Percentiles rank a stretch among this genome's conserved stretches.
Evolutionary conservation across 352 stramenopile genomes (phyloP).

Genomic region (Pythium aquatile): DNA sequence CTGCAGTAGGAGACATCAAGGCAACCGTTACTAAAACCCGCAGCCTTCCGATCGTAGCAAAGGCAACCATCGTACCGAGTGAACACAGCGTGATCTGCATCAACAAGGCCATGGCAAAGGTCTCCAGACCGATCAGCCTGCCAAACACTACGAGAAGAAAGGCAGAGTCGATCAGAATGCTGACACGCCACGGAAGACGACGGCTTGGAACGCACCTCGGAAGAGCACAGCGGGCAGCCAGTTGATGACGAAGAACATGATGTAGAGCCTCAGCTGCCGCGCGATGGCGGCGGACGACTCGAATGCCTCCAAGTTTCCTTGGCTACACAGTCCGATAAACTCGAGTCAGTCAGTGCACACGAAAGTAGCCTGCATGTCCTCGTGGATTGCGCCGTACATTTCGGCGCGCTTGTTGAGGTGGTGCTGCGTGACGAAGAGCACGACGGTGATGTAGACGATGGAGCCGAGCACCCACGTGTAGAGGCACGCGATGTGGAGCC

Average conservation of each 20-base stretch:
- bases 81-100: conserved; percentile 70
- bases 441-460: conserved; percentile 65
- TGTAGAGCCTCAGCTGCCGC: conserved; percentile 68
- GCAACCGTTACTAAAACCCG: not conserved
- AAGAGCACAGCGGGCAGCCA: conserved; percentile 66
- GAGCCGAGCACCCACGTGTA: conserved; percentile 67
- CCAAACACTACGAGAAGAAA: conserved; percentile 41
- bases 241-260: conserved; percentile 64
- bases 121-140: conserved; percentile 36
- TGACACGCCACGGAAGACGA: no score
- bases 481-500: conserved; percentile 51
- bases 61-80: conserved; percentile 23
- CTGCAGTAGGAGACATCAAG: conserved; percentile 14
- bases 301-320: conserved; percentile 63
- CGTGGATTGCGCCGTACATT: conserved; percentile 18
- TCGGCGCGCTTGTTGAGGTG: conserved; percentile 42
- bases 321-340: conserved; percentile 18
- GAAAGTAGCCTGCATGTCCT: no score
- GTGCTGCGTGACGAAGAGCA: conserved; percentile 60
- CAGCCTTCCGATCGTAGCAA: not conserved
- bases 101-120: conserved; percentile 48
- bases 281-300: conserved; percentile 64
- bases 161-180: not conserved
- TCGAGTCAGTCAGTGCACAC: not conserved
- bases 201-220: conserved; percentile 37